Percentiles rank a stretch among this genome's conserved stretches.
phyloP scores from a whole-genome alignment of 2,329 filamentous ascomycete species.

The Sphaerulina vaccinii region DNA sequence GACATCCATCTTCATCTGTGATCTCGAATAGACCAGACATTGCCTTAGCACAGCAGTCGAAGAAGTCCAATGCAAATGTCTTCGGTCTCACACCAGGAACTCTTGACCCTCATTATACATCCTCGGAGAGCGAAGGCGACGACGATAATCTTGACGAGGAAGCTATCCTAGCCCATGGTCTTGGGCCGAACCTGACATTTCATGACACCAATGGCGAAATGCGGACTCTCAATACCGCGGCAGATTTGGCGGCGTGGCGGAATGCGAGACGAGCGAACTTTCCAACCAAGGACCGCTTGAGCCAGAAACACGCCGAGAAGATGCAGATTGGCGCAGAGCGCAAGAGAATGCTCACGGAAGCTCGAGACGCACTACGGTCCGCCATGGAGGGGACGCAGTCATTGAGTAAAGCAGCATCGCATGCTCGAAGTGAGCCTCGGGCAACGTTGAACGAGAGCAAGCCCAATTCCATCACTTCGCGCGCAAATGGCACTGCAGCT shows the following conservation, averaged over 20 bases:
- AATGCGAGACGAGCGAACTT: conserved; percentile 76
- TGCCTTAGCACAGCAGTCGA: conserved; percentile 43
- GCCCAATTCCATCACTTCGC: background rate
- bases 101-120: conserved; percentile 19
- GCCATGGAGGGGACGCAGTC: background rate
- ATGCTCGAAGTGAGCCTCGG: background rate
- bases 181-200: conserved; percentile 43
- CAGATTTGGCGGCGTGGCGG: conserved; percentile 77
- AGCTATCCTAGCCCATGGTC: conserved; percentile 41
- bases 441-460: background rate
- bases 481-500: background rate
- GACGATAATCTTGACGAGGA: conserved; percentile 72
- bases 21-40: background rate
- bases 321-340: conserved; percentile 34
- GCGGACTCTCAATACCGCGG: conserved; percentile 53
- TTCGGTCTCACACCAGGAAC: conserved; percentile 64
- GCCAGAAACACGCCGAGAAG: conserved; percentile 49
- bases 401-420: background rate
- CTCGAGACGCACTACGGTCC: conserved; percentile 14
- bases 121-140: conserved; percentile 50
- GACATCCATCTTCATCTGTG: background rate
- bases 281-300: conserved; percentile 71
- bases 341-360: conserved; percentile 36
- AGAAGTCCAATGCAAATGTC: conserved; percentile 47
- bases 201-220: conserved; percentile 56